These are phyloP conservation scores for Nicotiana knightiana DNA, from an alignment of 257 asterid genomes.

Conservation along the genomic window DNA sequence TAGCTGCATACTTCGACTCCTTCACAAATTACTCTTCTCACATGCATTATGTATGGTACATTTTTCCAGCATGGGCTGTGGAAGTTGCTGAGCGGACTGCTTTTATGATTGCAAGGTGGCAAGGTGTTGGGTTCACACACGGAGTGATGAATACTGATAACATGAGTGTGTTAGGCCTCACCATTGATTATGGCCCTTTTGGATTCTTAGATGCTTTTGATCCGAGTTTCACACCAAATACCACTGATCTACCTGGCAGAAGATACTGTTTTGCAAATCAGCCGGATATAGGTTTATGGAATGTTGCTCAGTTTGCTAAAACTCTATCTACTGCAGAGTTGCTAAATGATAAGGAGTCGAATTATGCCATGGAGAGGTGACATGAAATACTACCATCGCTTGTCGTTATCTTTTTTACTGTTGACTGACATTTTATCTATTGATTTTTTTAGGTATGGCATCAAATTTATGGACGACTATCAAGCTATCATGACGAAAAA, in stretches of 20 bases:
- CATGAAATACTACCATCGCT: background rate
- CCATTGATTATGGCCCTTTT: slow-evolving; percentile 97
- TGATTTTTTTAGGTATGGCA: slow-evolving; percentile 59
- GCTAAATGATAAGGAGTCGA: slow-evolving; percentile 69
- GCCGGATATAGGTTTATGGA: slow-evolving; percentile 97
- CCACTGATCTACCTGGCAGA: slow-evolving; percentile 98
- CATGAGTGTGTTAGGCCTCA: slow-evolving; percentile 92
- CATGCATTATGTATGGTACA: background rate
- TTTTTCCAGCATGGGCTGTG: slow-evolving; percentile 88
- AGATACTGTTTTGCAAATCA: slow-evolving; percentile 97
- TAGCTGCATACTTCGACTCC: background rate
- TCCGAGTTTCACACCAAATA: slow-evolving; percentile 97
- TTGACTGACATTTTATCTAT: background rate
- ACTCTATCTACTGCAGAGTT: slow-evolving; percentile 71
- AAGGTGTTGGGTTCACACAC: slow-evolving; percentile 98
- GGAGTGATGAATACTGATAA: slow-evolving; percentile 98
- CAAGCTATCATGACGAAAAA: slow-evolving; percentile 91
- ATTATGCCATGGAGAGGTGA: slow-evolving; percentile 92
- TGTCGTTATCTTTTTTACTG: background rate
- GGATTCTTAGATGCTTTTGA: slow-evolving; percentile 98
- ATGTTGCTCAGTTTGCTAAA: slow-evolving; percentile 73
- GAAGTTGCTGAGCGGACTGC: slow-evolving; percentile 96
- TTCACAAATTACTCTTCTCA: background rate
- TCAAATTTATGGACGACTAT: slow-evolving; percentile 89
- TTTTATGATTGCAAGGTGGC: slow-evolving; percentile 87